Percentiles rank a stretch among this genome's conserved stretches.
Conservation (phyloP, 768 basidiomycete species). For the Tylopilus sp. region DNA sequence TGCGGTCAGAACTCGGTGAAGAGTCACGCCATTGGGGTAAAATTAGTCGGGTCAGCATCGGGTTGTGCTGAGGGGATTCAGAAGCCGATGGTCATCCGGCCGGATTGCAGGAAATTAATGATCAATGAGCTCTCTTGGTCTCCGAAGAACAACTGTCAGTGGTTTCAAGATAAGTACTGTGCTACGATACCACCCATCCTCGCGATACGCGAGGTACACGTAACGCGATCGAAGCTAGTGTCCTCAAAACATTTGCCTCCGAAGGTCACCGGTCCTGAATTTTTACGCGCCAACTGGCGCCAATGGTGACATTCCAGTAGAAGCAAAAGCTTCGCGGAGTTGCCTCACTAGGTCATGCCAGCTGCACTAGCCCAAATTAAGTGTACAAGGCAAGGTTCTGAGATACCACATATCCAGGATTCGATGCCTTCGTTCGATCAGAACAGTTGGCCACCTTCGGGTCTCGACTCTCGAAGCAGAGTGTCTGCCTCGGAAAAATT, state of each 20-base stretch:
- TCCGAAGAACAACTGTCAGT: not conserved
- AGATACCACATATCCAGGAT: not conserved
- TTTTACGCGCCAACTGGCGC: not conserved
- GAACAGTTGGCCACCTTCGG: no score
- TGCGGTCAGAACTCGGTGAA: not conserved
- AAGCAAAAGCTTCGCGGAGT: not conserved
- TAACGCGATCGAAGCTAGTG: not conserved
- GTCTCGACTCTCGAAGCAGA: no score
- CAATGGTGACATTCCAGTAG: not conserved
- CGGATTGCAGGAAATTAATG: not conserved
- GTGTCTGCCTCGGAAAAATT: no score
- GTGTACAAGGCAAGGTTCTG: not conserved
- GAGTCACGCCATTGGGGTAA: not conserved
- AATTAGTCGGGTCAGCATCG: not conserved
- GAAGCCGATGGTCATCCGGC: no score
- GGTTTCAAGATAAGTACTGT: no score
- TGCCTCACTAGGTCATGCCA: no score
- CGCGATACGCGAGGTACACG: not conserved
- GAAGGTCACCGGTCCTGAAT: not conserved
- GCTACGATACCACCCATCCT: not conserved
- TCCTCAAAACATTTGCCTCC: not conserved
- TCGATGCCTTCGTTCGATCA: no score
- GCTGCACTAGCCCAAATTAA: not conserved
- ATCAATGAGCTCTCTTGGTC: not conserved
- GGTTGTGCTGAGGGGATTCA: no score